phyloP scores from a whole-genome alignment of 1,139 yeast genomes.

The Diutina mesorugosa region DNA sequence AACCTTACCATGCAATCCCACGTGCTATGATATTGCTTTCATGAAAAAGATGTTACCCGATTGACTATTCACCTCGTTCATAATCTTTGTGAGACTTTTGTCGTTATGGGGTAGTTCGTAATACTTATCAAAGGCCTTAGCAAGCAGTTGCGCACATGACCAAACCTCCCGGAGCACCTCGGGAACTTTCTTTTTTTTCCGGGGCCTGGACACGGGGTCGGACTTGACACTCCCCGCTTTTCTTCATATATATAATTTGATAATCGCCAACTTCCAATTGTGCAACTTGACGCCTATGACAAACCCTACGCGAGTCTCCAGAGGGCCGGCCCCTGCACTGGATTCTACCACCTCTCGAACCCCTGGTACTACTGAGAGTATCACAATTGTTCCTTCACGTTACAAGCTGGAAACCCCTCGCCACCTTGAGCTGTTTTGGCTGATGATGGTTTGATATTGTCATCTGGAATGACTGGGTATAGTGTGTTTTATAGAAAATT shows the following conservation, averaged over 20 bases:
- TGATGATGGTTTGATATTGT: not conserved
- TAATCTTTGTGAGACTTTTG: not conserved
- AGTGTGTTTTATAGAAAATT: not conserved
- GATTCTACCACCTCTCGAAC: not conserved
- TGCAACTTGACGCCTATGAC: not conserved
- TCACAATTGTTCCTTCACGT: not conserved
- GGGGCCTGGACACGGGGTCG: conserved; percentile 1
- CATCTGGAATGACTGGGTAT: not conserved
- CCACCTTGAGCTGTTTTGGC: conserved; percentile 1
- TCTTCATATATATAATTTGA: not conserved
- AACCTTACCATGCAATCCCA: not conserved
- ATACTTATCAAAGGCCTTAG: not conserved
- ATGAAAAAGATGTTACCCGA: not conserved
- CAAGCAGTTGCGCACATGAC: not conserved
- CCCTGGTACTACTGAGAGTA: not conserved
- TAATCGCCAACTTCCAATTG: not conserved
- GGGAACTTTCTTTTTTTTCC: not conserved
- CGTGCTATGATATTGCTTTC: not conserved
- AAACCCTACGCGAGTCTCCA: not conserved
- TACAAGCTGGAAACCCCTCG: not conserved
- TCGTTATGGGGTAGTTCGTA: not conserved
- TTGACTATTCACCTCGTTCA: no score
- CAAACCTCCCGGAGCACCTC: not conserved
- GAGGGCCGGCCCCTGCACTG: not conserved
- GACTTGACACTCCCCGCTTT: not conserved